Conservation (phyloP, 352 stramenopile genomes). For the Globisporangium abappressorium region DNA sequence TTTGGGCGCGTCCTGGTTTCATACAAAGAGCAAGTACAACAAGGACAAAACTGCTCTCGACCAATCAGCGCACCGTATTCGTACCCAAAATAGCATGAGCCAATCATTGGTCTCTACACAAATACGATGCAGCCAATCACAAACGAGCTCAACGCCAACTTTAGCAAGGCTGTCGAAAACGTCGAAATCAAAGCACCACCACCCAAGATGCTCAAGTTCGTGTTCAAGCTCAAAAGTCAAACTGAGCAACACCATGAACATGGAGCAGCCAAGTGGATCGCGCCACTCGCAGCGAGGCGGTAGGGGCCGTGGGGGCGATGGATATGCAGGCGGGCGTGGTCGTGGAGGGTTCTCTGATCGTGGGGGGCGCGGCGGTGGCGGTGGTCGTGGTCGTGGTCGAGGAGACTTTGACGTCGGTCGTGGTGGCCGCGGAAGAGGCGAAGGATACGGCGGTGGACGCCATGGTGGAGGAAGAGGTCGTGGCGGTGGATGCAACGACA, state of each 20-base stretch:
- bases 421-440: slow-evolving; percentile 5
- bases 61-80: too few relatives aligned
- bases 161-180: slow-evolving; percentile 1
- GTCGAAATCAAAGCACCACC: neutral
- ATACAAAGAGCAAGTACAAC: too few relatives aligned
- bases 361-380: neutral
- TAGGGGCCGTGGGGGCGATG: slow-evolving; percentile 1
- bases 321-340: slow-evolving; percentile 1
- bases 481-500: neutral
- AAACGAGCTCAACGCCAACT: too few relatives aligned
- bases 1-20: too few relatives aligned
- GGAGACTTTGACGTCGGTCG: slow-evolving; percentile 10
- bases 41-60: too few relatives aligned
- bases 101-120: too few relatives aligned
- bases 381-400: slow-evolving; percentile 13
- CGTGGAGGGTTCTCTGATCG: slow-evolving; percentile 3
- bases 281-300: slow-evolving; percentile 6
- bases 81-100: too few relatives aligned
- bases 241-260: neutral
- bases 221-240: neutral
- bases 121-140: too few relatives aligned
- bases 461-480: neutral
- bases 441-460: slow-evolving; percentile 3
- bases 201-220: neutral
- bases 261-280: slow-evolving; percentile 8